phyloP scores from a whole-genome alignment of 73 alveolate genomes.

The Paramecium sexaurelia region DNA sequence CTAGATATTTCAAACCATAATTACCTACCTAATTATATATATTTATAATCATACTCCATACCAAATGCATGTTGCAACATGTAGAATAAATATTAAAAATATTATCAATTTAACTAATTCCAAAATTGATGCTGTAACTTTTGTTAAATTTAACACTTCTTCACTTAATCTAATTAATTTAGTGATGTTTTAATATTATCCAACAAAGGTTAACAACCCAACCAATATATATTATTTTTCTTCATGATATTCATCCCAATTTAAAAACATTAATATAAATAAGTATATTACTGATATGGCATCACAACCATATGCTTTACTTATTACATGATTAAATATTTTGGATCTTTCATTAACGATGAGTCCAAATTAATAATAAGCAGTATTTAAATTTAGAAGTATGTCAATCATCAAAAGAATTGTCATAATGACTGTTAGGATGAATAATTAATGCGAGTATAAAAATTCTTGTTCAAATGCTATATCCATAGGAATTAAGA shows the following conservation, averaged over 20 bases:
- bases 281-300: constrained; percentile 20
- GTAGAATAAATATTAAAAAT: background rate
- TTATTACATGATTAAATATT: constrained; percentile 13
- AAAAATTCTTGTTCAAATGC: background rate
- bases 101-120: constrained; percentile 12
- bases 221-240: background rate
- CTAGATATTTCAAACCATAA: background rate
- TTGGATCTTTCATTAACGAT: constrained; percentile 37
- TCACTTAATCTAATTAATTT: constrained; percentile 27
- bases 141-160: constrained; percentile 13
- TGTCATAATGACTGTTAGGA: constrained; percentile 4
- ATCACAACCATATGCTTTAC: constrained; percentile 35
- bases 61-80: constrained; percentile 43
- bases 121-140: constrained; percentile 16
- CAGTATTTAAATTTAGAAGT: background rate
- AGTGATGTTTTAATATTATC: background rate
- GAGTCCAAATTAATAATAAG: constrained; percentile 30
- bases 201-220: background rate
- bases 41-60: background rate
- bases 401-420: background rate
- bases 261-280: background rate
- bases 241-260: background rate
- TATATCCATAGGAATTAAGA: constrained; percentile 19
- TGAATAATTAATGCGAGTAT: background rate
- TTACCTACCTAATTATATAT: background rate